Percentiles rank a stretch among this genome's conserved stretches.
Evolutionary conservation across 2,329 filamentous ascomycete species (phyloP).

Genomic region (Trichoderma pleuroti): DNA sequence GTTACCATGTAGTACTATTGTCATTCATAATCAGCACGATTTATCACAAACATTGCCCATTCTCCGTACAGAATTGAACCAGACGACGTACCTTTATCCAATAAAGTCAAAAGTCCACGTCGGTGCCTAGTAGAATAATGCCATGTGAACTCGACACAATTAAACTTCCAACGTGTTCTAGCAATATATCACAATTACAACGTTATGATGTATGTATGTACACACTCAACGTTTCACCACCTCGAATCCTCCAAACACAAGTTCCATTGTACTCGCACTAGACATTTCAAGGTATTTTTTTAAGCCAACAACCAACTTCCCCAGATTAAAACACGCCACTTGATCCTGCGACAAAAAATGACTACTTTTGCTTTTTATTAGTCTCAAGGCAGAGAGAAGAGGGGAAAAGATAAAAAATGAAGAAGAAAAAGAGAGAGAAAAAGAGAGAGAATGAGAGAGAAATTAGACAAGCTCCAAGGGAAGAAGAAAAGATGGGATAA

Average conservation of each 20-base stretch:
- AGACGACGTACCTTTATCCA: no score
- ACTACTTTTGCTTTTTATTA: slow-evolving; percentile 10
- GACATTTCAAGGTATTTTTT: not conserved
- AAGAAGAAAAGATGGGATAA: not conserved
- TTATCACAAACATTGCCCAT: not conserved
- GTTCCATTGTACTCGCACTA: not conserved
- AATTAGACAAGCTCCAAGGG: not conserved
- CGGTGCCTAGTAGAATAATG: not conserved
- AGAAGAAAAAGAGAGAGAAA: not conserved
- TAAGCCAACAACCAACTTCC: not conserved
- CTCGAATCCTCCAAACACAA: not conserved
- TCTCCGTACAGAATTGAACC: not conserved
- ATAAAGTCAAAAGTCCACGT: not conserved
- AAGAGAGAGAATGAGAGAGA: not conserved
- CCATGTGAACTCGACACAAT: not conserved
- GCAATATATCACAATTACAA: not conserved
- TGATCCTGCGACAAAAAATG: not conserved
- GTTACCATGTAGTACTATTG: not conserved
- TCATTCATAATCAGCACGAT: not conserved
- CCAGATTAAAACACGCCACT: not conserved
- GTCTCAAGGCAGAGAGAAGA: not conserved
- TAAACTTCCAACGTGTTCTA: not conserved
- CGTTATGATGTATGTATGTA: not conserved
- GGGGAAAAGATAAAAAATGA: not conserved
- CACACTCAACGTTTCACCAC: not conserved